Evolutionary conservation across 1,284 basidiomycete species (phyloP), one percentile per base, ranked within the genome.

Genomic region (Hemileia vastatrix): DNA sequence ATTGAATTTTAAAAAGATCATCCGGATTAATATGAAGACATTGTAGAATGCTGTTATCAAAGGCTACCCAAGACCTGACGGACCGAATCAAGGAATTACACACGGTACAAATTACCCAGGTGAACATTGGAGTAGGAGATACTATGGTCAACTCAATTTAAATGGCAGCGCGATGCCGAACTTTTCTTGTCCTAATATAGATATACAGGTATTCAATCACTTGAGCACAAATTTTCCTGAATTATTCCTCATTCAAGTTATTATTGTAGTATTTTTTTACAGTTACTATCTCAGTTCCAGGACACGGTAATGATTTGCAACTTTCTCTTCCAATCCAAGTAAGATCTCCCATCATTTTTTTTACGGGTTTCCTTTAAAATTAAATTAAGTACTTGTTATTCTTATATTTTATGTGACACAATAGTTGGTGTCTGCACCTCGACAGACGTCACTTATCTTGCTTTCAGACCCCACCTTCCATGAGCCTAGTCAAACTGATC

Each of bases 321-420:
- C 31, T 54, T n/a, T 54, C 52, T 36, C 23, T 54, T 32, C 52
- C 52, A 15, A 54, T 54, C 5, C 52, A 54, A 32, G 52, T 54
- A 4, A 50, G 49, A 21, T 5, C 1, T 5, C 0, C 6, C 27
- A 0, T 5, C 13, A 5, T 5, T 21, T 6, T 1, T 50, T 50
- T 50, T 19, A 50, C 23, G 18, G 18, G 23, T n/a, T 13, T 23
- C 13, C 13, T 19, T 21, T 1, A 50, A 5, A 9, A 50, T 50
- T 13, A 50, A 53, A 52, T 2, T 23, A 48, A 3, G 9, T 8
- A 21, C 8, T 8, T 8, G 45, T 19, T 48, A 6, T 15, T 19
- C 6, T 48, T n/a, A 4, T 13, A 15, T 9, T 4, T 50, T 6
- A n/a, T 23, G 18, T 36, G 11, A 6, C 15, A 18, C 3, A n/a